Conservation (phyloP, 148 eudicot species). For the Pouteria glomerata region DNA sequence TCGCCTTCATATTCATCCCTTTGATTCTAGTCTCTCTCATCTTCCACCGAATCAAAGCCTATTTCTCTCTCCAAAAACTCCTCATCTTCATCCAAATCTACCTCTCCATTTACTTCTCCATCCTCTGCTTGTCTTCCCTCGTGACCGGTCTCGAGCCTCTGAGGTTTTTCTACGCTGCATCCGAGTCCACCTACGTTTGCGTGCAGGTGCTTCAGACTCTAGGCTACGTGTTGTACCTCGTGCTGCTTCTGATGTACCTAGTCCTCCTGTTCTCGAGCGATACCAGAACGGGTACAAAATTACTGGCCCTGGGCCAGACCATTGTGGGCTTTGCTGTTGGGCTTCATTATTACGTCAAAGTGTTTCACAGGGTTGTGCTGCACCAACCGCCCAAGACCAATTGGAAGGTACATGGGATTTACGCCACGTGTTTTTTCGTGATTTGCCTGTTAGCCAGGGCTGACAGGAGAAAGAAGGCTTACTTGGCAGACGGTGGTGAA, state of each 20-base stretch:
- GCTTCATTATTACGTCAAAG: slow-evolving; percentile 84
- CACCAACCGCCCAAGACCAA: slow-evolving; percentile 77
- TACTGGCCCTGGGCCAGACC: slow-evolving; percentile 73
- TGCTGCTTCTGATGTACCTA: slow-evolving; percentile 64
- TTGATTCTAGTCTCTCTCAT: slow-evolving; percentile 63
- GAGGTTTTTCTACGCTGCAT: slow-evolving; percentile 74
- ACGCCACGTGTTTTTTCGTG: slow-evolving; percentile 81
- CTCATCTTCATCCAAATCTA: slow-evolving; percentile 76
- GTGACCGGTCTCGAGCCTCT: slow-evolving; percentile 82
- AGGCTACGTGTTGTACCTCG: slow-evolving; percentile 60
- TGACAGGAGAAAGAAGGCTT: slow-evolving; percentile 86
- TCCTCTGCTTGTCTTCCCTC: slow-evolving; percentile 57
- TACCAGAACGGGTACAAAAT: slow-evolving; percentile 46
- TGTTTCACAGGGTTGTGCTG: slow-evolving; percentile 76
- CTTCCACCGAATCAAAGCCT: slow-evolving; percentile 59
- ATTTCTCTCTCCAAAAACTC: slow-evolving; percentile 71
- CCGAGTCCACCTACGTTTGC: slow-evolving; percentile 63
- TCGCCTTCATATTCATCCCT: slow-evolving; percentile 62
- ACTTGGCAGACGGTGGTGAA: slow-evolving; percentile 61
- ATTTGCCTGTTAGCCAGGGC: slow-evolving; percentile 64
- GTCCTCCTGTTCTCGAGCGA: slow-evolving; percentile 74
- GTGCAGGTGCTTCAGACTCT: slow-evolving; percentile 76
- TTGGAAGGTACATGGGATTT: slow-evolving; percentile 82
- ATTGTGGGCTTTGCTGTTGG: slow-evolving; percentile 84
- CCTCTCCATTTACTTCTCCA: slow-evolving; percentile 70